phyloP scores from a whole-genome alignment of 441 rosid species.

The Breynia disticha region DNA sequence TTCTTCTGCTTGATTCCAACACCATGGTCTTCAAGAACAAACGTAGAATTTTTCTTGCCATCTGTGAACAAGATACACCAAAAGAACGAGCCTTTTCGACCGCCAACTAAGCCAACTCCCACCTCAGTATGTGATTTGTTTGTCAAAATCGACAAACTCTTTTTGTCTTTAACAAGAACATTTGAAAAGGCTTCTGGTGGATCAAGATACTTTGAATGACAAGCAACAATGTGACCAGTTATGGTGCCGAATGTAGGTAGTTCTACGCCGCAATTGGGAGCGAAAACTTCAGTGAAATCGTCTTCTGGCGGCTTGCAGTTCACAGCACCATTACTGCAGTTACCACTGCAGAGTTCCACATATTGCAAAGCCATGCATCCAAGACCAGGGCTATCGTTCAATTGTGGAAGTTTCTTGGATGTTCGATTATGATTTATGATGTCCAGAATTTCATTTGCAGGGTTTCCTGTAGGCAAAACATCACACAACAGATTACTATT shows the following conservation, averaged over 20 bases:
- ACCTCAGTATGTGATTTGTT: constrained; percentile 60
- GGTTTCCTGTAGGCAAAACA: constrained; percentile 43
- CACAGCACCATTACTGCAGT: constrained; percentile 46
- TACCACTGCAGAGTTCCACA: constrained; percentile 55
- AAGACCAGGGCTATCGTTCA: constrained; percentile 72
- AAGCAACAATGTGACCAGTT: constrained; percentile 66
- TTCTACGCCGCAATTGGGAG: constrained; percentile 79
- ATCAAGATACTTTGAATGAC: constrained; percentile 47
- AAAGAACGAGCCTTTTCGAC: constrained; percentile 53
- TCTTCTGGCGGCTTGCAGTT: constrained; percentile 63
- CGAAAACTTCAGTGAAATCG: constrained; percentile 70
- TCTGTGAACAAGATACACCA: constrained; percentile 66
- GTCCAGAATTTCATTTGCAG: constrained; percentile 64
- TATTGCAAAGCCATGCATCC: constrained; percentile 90
- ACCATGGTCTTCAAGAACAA: constrained; percentile 68
- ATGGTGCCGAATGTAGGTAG: constrained; percentile 63
- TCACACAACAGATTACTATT: constrained; percentile 2
- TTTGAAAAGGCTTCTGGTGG: constrained; percentile 52
- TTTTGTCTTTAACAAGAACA: constrained; percentile 49
- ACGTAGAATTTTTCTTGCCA: constrained; percentile 46
- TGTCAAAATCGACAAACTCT: constrained; percentile 33
- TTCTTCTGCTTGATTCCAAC: constrained; percentile 62
- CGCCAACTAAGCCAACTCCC: constrained; percentile 61
- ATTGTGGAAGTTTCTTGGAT: constrained; percentile 37
- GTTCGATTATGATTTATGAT: constrained; percentile 65